These are phyloP conservation scores for Phytopythium helicoides DNA, from an alignment of 352 stramenopile genomes.

Conservation along the genomic window DNA sequence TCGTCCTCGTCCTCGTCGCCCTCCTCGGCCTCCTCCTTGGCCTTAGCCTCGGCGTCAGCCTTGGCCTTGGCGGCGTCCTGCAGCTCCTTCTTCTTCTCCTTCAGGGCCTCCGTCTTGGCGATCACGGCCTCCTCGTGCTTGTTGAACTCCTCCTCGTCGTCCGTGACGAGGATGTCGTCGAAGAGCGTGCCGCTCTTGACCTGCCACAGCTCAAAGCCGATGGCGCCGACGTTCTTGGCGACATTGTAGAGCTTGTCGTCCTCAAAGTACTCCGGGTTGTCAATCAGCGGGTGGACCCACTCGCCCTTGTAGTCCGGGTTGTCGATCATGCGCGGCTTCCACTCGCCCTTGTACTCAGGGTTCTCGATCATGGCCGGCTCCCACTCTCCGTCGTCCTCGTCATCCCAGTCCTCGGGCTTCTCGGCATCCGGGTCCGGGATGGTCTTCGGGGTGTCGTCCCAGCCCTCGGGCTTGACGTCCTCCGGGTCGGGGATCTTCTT, in stretches of 20 bases:
- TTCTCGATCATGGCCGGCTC: slow-evolving; percentile 94
- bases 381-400: slow-evolving; percentile 99
- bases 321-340: slow-evolving; percentile 97
- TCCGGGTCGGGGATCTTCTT: slow-evolving; percentile 93
- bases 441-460: slow-evolving; percentile 94
- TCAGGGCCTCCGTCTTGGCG: slow-evolving; percentile 82
- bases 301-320: slow-evolving; percentile 99
- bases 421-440: slow-evolving; percentile 96
- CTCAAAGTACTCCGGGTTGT: slow-evolving; percentile 97
- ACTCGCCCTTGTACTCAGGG: slow-evolving; percentile 98
- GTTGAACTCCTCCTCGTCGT: slow-evolving; percentile 96
- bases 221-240: slow-evolving; percentile 94
- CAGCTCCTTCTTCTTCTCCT: slow-evolving; percentile 72
- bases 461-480: slow-evolving; percentile 96
- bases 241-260: slow-evolving; percentile 95
- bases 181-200: slow-evolving; percentile 98
- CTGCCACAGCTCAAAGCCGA: slow-evolving; percentile 99
- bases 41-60: slow-evolving; percentile 66
- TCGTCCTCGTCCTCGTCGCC: slow-evolving; percentile 61
- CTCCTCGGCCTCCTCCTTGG: slow-evolving; percentile 64
- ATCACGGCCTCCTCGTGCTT: slow-evolving; percentile 95
- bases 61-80: slow-evolving; percentile 76
- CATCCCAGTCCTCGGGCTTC: slow-evolving; percentile 98
- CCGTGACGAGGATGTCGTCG: slow-evolving; percentile 99
- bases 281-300: slow-evolving; percentile 96